Conservation (phyloP, 164 flowering plant genomes). For the Magnolia kwangsiensis region DNA sequence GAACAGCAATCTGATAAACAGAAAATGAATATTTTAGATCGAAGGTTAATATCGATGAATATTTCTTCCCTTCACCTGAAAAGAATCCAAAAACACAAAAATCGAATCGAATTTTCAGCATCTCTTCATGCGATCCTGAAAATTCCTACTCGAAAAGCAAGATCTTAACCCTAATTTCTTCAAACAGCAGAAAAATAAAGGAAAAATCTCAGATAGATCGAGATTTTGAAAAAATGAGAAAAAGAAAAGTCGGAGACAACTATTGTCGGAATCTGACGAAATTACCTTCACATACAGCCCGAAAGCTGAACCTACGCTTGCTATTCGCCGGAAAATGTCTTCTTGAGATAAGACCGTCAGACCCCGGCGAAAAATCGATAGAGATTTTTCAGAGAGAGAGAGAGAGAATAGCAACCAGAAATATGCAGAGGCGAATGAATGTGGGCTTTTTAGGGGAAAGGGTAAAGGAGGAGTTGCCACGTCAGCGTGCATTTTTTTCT, state of each 20-base stretch:
- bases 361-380: not conserved
- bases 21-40: not conserved
- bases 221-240: not conserved
- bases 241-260: not conserved
- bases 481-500: constrained; percentile 10
- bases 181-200: not conserved
- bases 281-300: not conserved
- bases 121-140: not conserved
- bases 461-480: constrained; percentile 17
- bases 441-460: constrained; percentile 11
- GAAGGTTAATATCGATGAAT: not conserved
- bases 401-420: not conserved
- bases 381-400: not conserved
- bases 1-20: not conserved
- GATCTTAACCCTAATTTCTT: too few relatives aligned
- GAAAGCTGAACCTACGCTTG: not conserved
- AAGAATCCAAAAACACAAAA: not conserved
- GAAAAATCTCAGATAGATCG: not conserved
- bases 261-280: too few relatives aligned
- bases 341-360: not conserved
- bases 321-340: not conserved
- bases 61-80: not conserved
- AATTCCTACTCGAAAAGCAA: not conserved
- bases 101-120: not conserved
- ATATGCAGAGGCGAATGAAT: not conserved